phyloP scores from a whole-genome alignment of 768 basidiomycete species.

The Amylocystis lapponica region DNA sequence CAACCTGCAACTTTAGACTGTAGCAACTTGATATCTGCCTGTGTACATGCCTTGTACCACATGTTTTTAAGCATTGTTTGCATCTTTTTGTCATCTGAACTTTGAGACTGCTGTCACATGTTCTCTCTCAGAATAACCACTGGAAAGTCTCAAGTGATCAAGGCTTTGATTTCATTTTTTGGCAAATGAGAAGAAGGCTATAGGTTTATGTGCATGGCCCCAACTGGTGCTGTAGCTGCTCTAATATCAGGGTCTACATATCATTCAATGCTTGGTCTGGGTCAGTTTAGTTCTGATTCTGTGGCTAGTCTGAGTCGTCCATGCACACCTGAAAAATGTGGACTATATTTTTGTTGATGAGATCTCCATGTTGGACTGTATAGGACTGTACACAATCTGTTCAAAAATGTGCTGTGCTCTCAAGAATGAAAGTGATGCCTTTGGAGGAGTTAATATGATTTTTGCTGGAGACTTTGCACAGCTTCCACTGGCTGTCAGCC shows the following conservation, averaged over 20 bases:
- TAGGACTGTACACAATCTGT: slow-evolving; percentile 18
- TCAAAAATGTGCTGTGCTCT: slow-evolving; percentile 17
- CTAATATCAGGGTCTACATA: slow-evolving; percentile 19
- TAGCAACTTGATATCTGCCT: slow-evolving; percentile 23
- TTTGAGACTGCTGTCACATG: slow-evolving; percentile 13
- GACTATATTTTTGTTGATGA: slow-evolving; percentile 40
- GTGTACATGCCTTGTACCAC: slow-evolving; percentile 33
- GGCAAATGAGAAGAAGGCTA: slow-evolving; percentile 2
- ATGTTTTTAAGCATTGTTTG: slow-evolving; percentile 31
- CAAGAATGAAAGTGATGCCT: slow-evolving; percentile 30
- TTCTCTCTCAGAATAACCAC: slow-evolving; percentile 17
- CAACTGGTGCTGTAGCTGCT: slow-evolving; percentile 18
- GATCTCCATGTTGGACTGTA: slow-evolving; percentile 35
- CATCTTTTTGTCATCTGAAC: slow-evolving; percentile 21
- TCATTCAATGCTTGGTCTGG: slow-evolving; percentile 13
- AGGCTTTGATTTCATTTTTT: slow-evolving; percentile 11
- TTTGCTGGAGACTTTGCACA: slow-evolving; percentile 45
- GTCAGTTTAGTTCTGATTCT: neutral
- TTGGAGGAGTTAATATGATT: slow-evolving; percentile 38
- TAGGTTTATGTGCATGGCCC: slow-evolving; percentile 13
- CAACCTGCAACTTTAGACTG: neutral
- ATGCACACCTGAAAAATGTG: slow-evolving; percentile 16
- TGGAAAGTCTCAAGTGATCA: slow-evolving; percentile 19
- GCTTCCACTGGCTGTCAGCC: slow-evolving; percentile 26
- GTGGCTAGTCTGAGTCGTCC: neutral